Evolutionary conservation across 148 eudicot genomes (phyloP), one percentile per base, ranked within the genome.

Genomic region (Beta vulgaris): DNA sequence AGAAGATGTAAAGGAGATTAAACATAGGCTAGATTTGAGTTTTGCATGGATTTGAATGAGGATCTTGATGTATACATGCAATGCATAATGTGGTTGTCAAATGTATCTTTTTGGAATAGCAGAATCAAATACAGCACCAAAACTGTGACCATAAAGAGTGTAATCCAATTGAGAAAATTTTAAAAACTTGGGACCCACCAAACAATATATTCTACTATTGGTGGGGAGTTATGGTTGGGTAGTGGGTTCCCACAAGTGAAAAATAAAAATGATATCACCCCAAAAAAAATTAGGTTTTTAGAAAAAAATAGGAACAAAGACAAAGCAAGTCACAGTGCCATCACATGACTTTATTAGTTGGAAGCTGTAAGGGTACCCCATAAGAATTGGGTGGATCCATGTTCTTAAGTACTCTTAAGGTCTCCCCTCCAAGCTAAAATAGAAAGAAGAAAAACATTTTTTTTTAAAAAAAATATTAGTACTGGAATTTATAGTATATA

Each of bases 271-370:
- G 3, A 71, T n/a, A 31, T 7, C 55, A 49, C 51, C 46, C 31
- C 48, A 51, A 76, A 63, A 28, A 35, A 13, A 43, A n/a, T 39
- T 72, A 29, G 11, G 21, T 25, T 67, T 55, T 80, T 63, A 26
- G 75, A 68, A 69, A 44, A 69, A 46, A 59, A 69, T 12, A 32
- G 68, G 82, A 80, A 77, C 86, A 71, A 84, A 84, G 86, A 87
- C 89, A 85, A 80, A 76, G 87, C 73, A 79, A 85, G 64, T 60
- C 77, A 73, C 73, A 79, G 76, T 51, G 85, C 70, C 74, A 75
- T 73, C 87, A 84, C 86, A 86, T 85, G 89, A 85, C 87, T 82
- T 81, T 88, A 86, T 80, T 86, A 87, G 90, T 84, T 88, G 87
- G 87, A 77, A 84, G 78, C 69, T 77, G 66, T 72, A 78, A 71